A percentile compares a stretch with the other conserved stretches of the same genome.
Conservation (phyloP, 225 moss, liverwort and hornwort species). For the Neckera pumila region DNA sequence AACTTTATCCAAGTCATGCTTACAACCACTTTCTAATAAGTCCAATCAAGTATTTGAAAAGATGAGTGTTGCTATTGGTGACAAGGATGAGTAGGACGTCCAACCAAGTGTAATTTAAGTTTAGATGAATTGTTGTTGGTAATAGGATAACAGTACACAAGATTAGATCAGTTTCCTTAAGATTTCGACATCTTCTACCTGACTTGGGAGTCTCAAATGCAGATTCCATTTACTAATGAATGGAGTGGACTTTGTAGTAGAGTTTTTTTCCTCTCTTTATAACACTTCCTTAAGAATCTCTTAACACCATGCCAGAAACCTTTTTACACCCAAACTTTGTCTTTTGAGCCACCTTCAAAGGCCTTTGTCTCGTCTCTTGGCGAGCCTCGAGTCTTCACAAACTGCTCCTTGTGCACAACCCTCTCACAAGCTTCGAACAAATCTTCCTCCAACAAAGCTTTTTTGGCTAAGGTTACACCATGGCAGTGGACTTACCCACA, state of each 20-base stretch:
- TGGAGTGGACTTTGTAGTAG: not conserved
- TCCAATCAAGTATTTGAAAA: not conserved
- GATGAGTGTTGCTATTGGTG: not conserved
- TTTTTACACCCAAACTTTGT: not conserved
- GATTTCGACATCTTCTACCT: not conserved
- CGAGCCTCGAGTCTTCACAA: not conserved
- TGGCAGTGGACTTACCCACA: not conserved
- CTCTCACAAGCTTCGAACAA: not conserved
- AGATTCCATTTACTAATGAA: not conserved
- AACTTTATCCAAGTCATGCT: not conserved
- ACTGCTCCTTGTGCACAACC: constrained; percentile 10
- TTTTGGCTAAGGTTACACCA: constrained; percentile 4
- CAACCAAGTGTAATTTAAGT: not conserved
- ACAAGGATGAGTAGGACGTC: not conserved
- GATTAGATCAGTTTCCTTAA: not conserved
- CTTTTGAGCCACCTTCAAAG: not conserved
- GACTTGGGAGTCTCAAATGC: not conserved
- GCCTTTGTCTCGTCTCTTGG: not conserved
- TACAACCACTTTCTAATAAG: not conserved
- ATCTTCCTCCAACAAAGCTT: not conserved
- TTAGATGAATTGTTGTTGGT: not conserved
- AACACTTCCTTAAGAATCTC: not conserved
- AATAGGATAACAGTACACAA: no score
- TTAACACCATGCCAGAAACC: not conserved
- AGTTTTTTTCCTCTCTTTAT: not conserved